Base-by-base conservation (phyloP, 140 eudicot species). In the Stevia rebaudiana region DNA sequence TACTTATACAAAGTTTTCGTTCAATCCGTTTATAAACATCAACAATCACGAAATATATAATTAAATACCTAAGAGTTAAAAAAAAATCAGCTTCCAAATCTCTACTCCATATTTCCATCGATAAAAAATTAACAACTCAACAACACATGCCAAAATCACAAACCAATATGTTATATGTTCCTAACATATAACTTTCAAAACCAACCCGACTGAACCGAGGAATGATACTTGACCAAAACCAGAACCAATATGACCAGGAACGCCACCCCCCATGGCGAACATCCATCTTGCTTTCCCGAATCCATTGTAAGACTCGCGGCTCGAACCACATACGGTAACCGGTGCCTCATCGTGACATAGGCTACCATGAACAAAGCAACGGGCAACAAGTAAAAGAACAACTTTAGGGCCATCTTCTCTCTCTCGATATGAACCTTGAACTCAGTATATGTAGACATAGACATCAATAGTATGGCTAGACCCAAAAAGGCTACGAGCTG, bases 181-280 rank as follows among this genome's bases (percentile, higher is more conserved):
- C 56, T 24, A 19, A 0, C 57, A 46, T 39, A 78, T 39, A 78
- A 57, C 21, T 70, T 57, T 44, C 90, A 75, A 77, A 85, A 86
- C 88, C 88, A 89, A 19, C 69, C 48, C 1, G 87, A 76, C 56
- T 80, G 80, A 58, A 80, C 40, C 10, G 85, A 39, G 1, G 87
- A 76, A 25, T 85, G 85, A 69, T 78, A 85, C 58, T 83, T 69
- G 3, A 80, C 80, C 87, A 85, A 41, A 0, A 85, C 76, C 47
- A 88, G 68, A 23, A 88, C 79, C 77, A 88, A 59, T 11, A 88
- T 21, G 71, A 82, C 79, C 44, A 80, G 18, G 22, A 82, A 62
- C 6, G 82, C 80, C 41, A 85, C 76, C 0, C 85, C 78, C 86
- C 83, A 78, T 0, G 94, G 94, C 31, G 90, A 79, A 33, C 78